phyloP scores from a whole-genome alignment of 2,329 filamentous ascomycete species.

The Rutstroemia sp. region DNA sequence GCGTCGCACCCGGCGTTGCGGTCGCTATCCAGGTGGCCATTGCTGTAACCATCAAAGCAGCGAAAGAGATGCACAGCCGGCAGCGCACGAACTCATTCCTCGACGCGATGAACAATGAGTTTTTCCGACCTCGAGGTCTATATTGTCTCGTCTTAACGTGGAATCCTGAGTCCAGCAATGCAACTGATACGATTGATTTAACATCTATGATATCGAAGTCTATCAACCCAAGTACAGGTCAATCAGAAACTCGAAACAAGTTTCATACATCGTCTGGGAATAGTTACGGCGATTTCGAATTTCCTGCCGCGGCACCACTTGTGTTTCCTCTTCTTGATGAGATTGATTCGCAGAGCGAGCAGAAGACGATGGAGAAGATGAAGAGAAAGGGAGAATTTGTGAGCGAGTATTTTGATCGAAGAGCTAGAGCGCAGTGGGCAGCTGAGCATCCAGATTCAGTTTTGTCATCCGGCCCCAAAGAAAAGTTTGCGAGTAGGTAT shows the following conservation, averaged over 20 bases:
- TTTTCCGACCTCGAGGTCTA: conserved; percentile 49
- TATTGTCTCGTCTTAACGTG: conserved; percentile 48
- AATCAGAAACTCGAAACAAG: conserved; percentile 3
- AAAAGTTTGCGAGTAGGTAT: conserved; percentile 39
- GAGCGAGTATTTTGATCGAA: conserved; percentile 18
- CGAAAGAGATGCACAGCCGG: conserved; percentile 29
- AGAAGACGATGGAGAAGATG: conserved; percentile 25
- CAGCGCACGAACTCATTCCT: conserved; percentile 41
- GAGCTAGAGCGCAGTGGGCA: conserved; percentile 31
- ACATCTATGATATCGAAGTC: conserved; percentile 28
- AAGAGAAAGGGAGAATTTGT: conserved; percentile 31
- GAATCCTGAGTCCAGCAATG: conserved; percentile 30
- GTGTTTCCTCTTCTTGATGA: conserved; percentile 32
- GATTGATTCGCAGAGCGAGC: conserved; percentile 14
- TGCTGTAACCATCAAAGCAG: conserved; percentile 34
- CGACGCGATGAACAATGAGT: conserved; percentile 45
- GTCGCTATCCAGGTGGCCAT: conserved; percentile 37
- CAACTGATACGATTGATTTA: conserved; percentile 26
- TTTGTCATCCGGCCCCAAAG: conserved; percentile 28
- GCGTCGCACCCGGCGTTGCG: conserved; percentile 34
- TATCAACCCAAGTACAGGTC: conserved; percentile 19
- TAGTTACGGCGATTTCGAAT: conserved; percentile 31
- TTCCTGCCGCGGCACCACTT: conserved; percentile 33
- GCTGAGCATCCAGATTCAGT: conserved; percentile 34
- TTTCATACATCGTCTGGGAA: conserved; percentile 26